Percentiles rank a stretch among this genome's conserved stretches.
These are phyloP conservation scores for Sordaria brevicollis DNA, from an alignment of 495 filamentous ascomycete species.

Conservation along the genomic window DNA sequence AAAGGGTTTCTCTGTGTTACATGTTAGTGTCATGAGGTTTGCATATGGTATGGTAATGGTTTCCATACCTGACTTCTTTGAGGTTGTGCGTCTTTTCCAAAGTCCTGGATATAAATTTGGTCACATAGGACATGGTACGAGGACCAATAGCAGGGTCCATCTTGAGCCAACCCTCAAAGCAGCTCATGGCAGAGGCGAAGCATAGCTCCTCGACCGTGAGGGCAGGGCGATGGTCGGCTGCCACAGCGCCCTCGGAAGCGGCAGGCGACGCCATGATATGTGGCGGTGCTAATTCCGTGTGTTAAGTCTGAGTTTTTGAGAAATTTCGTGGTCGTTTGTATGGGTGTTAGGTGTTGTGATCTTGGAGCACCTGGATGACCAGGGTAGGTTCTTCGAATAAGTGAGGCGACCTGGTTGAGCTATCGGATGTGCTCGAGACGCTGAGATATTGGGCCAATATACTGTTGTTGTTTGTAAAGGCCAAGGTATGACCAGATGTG, in stretches of 20 bases:
- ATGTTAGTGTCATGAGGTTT: background rate
- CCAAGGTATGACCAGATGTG: background rate
- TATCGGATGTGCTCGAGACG: background rate
- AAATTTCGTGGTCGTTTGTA: background rate
- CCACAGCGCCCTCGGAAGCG: background rate
- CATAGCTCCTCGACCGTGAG: conserved; percentile 41
- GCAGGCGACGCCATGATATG: background rate
- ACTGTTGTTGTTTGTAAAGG: background rate
- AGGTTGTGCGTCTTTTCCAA: conserved; percentile 42
- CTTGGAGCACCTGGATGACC: background rate
- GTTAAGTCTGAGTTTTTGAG: background rate
- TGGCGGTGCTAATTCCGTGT: background rate
- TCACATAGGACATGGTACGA: conserved; percentile 37
- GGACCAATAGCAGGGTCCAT: conserved; percentile 37
- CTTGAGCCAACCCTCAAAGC: conserved; percentile 46
- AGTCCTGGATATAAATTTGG: conserved; percentile 39
- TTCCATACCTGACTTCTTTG: conserved; percentile 42
- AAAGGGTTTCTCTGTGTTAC: conserved; percentile 39
- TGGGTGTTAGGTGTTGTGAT: background rate
- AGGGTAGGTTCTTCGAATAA: background rate
- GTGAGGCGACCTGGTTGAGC: background rate
- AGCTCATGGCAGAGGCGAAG: conserved; percentile 41
- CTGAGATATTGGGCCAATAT: background rate
- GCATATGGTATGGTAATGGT: background rate
- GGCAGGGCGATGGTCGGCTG: conserved; percentile 3